Conservation (phyloP, 148 eudicot species). For the Dianthus caryophyllus region DNA sequence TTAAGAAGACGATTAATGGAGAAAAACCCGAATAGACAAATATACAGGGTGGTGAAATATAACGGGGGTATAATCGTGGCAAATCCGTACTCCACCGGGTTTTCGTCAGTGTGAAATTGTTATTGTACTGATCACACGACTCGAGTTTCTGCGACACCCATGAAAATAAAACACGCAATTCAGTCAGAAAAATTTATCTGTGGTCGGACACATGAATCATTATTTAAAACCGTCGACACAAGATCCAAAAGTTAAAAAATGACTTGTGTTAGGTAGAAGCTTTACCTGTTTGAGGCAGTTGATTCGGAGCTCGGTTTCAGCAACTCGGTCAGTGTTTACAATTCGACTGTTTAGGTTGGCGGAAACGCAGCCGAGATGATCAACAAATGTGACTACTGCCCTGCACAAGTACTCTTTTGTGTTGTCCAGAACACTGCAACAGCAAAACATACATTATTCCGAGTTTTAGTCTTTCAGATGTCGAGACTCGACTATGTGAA, state of each 20-base stretch:
- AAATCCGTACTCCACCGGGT: conserved; percentile 31
- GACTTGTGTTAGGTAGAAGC: too few species aligned
- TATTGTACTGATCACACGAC: conserved; percentile 49
- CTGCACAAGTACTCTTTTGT: conserved; percentile 66
- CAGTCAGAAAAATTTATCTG: too few species aligned
- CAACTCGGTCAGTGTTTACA: conserved; percentile 29
- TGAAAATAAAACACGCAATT: background rate
- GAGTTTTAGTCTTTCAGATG: background rate
- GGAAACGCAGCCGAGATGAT: conserved; percentile 69
- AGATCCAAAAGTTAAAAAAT: too few species aligned
- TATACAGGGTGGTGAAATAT: conserved; percentile 50
- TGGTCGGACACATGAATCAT: too few species aligned
- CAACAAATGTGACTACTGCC: conserved; percentile 64
- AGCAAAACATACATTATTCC: background rate
- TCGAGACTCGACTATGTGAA: too few species aligned
- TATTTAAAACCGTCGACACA: too few species aligned
- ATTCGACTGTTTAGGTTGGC: conserved; percentile 46
- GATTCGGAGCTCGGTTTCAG: conserved; percentile 49
- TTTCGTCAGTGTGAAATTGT: conserved; percentile 41
- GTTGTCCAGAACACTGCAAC: conserved; percentile 56
- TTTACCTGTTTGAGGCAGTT: conserved; percentile 52
- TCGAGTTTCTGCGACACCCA: conserved; percentile 40
- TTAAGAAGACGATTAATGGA: background rate
- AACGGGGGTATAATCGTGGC: conserved; percentile 47
- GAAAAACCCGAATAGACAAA: background rate